Conservation (phyloP, 352 stramenopile genomes). For the Phytopythium boreale region DNA sequence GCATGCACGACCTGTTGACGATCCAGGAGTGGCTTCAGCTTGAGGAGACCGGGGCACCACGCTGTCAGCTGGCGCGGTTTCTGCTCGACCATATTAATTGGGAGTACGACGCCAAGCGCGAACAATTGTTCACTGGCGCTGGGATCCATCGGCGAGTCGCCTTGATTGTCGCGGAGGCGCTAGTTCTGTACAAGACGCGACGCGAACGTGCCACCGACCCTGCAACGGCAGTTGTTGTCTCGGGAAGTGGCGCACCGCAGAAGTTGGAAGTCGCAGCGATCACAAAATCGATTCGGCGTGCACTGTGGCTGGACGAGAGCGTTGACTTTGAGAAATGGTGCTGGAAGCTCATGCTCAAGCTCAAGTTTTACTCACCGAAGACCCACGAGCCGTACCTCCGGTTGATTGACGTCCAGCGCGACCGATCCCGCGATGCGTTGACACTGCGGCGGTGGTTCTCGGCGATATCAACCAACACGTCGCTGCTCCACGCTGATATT, state of each 20-base stretch:
- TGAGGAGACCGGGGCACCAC: slow-evolving; percentile 60
- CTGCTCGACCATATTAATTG: slow-evolving; percentile 84
- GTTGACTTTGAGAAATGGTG: slow-evolving; percentile 85
- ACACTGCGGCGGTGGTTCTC: slow-evolving; percentile 78
- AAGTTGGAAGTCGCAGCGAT: slow-evolving; percentile 55
- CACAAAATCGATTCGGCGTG: slow-evolving; percentile 70
- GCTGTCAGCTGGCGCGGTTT: slow-evolving; percentile 66
- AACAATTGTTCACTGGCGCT: slow-evolving; percentile 59
- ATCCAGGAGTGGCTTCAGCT: slow-evolving; percentile 81
- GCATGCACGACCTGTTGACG: slow-evolving; percentile 53
- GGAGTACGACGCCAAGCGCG: slow-evolving; percentile 69
- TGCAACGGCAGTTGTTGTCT: slow-evolving; percentile 34
- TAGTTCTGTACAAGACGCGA: slow-evolving; percentile 63
- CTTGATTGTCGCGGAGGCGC: slow-evolving; percentile 72
- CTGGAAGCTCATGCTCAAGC: slow-evolving; percentile 81
- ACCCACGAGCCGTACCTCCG: slow-evolving; percentile 62
- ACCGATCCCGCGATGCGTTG: slow-evolving; percentile 70
- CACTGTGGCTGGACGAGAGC: slow-evolving; percentile 55
- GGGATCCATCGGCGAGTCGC: slow-evolving; percentile 77
- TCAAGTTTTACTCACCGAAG: slow-evolving; percentile 76
- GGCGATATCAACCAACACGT: slow-evolving; percentile 17
- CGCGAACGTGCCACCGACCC: slow-evolving; percentile 35
- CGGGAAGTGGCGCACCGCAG: slow-evolving; percentile 43
- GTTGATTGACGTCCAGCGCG: slow-evolving; percentile 69
- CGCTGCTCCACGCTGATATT: slow-evolving; percentile 12